Evolutionary conservation across 805 yeast species (phyloP).

Genomic region (Barnettozyma populi): DNA sequence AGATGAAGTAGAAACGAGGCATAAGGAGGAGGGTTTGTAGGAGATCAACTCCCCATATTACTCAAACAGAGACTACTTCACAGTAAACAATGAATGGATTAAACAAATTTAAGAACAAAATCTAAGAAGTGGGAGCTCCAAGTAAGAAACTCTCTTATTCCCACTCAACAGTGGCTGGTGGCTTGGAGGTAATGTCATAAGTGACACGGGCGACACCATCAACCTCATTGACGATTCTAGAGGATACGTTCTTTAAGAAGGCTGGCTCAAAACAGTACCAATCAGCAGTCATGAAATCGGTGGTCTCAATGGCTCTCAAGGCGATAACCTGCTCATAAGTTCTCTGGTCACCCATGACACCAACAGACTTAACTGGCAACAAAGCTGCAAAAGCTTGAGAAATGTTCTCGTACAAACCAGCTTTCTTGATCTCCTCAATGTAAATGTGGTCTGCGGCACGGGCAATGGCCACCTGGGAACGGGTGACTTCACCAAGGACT

Average conservation of each 20-base stretch:
- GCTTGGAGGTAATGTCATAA: constrained; percentile 97
- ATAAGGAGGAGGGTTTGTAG: no score
- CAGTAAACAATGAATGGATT: neutral
- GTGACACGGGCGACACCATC: constrained; percentile 99
- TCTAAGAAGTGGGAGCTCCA: constrained; percentile 19
- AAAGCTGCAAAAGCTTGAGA: constrained; percentile 98
- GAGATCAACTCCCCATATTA: no score
- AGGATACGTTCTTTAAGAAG: constrained; percentile 87
- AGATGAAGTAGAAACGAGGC: no score
- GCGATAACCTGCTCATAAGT: constrained; percentile 99
- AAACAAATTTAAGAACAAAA: neutral
- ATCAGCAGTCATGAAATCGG: constrained; percentile 99
- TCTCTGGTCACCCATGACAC: constrained; percentile 99
- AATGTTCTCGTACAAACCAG: constrained; percentile 87
- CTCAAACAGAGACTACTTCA: neutral
- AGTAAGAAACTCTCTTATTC: constrained; percentile 41
- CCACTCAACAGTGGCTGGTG: constrained; percentile 99
- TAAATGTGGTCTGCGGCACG: constrained; percentile 95
- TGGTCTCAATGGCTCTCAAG: constrained; percentile 94
- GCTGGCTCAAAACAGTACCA: constrained; percentile 93
- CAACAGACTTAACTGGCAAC: constrained; percentile 96
- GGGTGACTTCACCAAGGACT: constrained; percentile 94
- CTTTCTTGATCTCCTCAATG: constrained; percentile 91
- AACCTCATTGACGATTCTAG: constrained; percentile 97
- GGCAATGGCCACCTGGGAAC: constrained; percentile 89